Evolutionary conservation across 148 eudicot species (phyloP).

Genomic region (Persicaria maculosa): DNA sequence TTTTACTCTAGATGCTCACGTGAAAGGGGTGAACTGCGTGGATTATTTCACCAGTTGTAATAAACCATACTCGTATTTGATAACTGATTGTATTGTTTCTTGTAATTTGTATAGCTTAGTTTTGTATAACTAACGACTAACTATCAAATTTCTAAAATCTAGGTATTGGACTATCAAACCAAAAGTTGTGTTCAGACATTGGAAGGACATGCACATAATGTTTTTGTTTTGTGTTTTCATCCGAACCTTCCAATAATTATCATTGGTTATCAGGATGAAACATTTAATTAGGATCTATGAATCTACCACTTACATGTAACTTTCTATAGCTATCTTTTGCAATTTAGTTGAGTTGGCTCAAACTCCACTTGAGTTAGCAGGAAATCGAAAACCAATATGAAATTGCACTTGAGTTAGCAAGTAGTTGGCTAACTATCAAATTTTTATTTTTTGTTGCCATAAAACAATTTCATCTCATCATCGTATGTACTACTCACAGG

Average conservation of each 20-base stretch:
- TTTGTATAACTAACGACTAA: conserved; percentile 1
- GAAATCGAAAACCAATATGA: too few species aligned
- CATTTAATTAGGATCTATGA: conserved; percentile 89
- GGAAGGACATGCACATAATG: conserved; percentile 90
- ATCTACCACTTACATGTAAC: conserved; percentile 72
- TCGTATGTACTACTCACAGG: too few species aligned
- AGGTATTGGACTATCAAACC: conserved; percentile 96
- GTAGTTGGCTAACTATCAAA: too few species aligned
- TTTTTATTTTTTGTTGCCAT: too few species aligned
- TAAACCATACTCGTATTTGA: conserved; percentile 75
- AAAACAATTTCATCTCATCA: too few species aligned
- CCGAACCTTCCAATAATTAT: conserved; percentile 86
- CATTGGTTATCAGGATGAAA: conserved; percentile 91
- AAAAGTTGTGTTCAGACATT: conserved; percentile 85
- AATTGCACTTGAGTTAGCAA: too few species aligned
- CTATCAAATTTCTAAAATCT: conserved; percentile 17
- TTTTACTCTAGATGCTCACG: conserved; percentile 82
- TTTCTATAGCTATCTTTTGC: neutral
- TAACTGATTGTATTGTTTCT: conserved; percentile 57
- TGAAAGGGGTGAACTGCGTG: conserved; percentile 87
- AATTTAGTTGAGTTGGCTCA: neutral
- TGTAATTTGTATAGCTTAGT: neutral
- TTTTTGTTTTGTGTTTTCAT: conserved; percentile 80
- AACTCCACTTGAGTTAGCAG: too few species aligned
- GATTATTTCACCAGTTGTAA: conserved; percentile 86